Evolutionary conservation across 108 stramenopile species (phyloP).

Genomic region (Discostella stelligeroides): DNA sequence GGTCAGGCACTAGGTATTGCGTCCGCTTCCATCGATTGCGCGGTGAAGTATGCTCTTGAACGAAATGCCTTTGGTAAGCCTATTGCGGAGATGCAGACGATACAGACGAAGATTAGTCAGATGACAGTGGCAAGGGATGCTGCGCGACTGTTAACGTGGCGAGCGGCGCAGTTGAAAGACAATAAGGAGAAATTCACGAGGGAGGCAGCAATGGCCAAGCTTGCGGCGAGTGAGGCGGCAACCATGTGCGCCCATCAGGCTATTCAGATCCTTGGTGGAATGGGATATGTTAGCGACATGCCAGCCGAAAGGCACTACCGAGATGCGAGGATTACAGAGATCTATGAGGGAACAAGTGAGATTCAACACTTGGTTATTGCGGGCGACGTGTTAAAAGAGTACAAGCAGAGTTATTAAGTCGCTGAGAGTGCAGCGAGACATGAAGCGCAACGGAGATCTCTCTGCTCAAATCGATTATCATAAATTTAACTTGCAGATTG

Average conservation of each 20-base stretch:
- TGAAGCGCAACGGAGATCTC: too few species aligned
- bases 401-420: constrained; percentile 67
- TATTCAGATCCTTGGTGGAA: constrained; percentile 94
- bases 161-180: constrained; percentile 93
- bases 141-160: constrained; percentile 95
- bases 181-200: constrained; percentile 77
- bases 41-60: constrained; percentile 93
- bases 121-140: constrained; percentile 89
- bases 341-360: constrained; percentile 97
- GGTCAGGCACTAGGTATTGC: constrained; percentile 95
- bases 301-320: constrained; percentile 97
- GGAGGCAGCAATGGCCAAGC: constrained; percentile 98
- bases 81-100: constrained; percentile 90
- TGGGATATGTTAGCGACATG: constrained; percentile 98
- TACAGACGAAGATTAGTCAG: constrained; percentile 90
- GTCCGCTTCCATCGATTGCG: constrained; percentile 93
- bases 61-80: constrained; percentile 95
- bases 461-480: too few species aligned
- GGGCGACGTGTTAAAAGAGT: constrained; percentile 92
- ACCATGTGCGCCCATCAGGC: constrained; percentile 96
- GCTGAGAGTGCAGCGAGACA: neutral
- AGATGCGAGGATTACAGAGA: constrained; percentile 98
- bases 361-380: constrained; percentile 97
- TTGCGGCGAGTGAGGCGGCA: constrained; percentile 93
- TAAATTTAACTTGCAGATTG: too few species aligned